Base-by-base conservation (phyloP, 345 rosid genomes). In the Firmiana major region DNA sequence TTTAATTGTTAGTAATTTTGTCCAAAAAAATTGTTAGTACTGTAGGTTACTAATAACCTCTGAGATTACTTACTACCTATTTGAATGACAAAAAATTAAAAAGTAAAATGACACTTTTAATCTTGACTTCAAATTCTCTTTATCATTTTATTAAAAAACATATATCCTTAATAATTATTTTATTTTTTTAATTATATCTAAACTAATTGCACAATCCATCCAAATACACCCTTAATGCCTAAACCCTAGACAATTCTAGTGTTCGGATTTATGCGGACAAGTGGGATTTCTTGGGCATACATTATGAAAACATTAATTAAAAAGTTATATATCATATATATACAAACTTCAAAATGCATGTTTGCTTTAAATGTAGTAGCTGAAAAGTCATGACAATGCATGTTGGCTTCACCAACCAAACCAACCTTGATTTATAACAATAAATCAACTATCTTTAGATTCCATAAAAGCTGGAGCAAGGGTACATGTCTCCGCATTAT, bases 361-460 rank as follows among this genome's bases (percentile, higher is more conserved):
- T 22, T 17, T 10, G 34, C 16, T 72, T 73, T 54, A 19, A 53
- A 34, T 36, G 9, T 3, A 55, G 11, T 17, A 38, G 22, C 40
- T 11, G 49, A 72, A 46, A 15, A 16, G 49, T 17, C 13, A 59
- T 22, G 69, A 63, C 7, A 75, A 24, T 55, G 9, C 55, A 73
- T 38, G 22, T 57, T 77, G 81, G 78, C 66, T 64, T 78, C 84
- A 76, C 80, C 77, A 75, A 79, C 86, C 72, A 77, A 80, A 78
- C 74, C 76, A 76, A 70, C 38, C 31, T 9, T 46, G 42, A 53
- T 2, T 9, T 11, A 67, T 78, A 49, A 73, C 2, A 73, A 16
- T 42, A 38, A 40, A 40, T 69, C 24, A 12, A 73, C 6, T 45
- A 42, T 67, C 21, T 48, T 45, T 69, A 66, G 59, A 5, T 34